These are phyloP conservation scores for Thyridium curvatum DNA, from an alignment of 2,329 filamentous ascomycete genomes.

Conservation along the genomic window DNA sequence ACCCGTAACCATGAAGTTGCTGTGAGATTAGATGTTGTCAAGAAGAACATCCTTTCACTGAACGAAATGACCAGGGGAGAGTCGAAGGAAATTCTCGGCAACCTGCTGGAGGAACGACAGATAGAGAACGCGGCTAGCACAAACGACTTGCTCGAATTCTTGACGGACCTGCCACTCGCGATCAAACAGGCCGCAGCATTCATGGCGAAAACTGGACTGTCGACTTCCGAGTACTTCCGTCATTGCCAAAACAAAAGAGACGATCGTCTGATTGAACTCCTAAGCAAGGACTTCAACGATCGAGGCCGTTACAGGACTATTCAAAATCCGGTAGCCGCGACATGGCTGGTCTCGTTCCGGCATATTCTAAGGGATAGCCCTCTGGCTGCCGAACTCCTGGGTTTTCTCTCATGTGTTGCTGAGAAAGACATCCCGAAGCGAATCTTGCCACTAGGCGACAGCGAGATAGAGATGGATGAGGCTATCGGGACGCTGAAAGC, in stretches of 20 bases:
- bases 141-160: not conserved
- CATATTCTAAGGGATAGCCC: conserved; percentile 9
- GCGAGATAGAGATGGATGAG: conserved; percentile 9
- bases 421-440: conserved; percentile 20
- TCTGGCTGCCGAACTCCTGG: conserved; percentile 19
- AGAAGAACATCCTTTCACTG: conserved; percentile 12
- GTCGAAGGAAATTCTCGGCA: conserved; percentile 14
- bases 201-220: conserved; percentile 4
- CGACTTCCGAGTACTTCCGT: conserved; percentile 1
- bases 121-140: not conserved
- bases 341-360: conserved; percentile 12
- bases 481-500: conserved; percentile 17
- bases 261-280: conserved; percentile 3
- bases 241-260: conserved; percentile 5
- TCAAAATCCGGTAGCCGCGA: conserved; percentile 7
- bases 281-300: conserved; percentile 9
- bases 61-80: conserved; percentile 13
- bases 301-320: conserved; percentile 1
- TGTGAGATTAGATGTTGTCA: conserved; percentile 6
- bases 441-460: conserved; percentile 12
- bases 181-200: conserved; percentile 7
- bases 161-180: conserved; percentile 9
- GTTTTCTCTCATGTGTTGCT: conserved; percentile 16
- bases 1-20: conserved; percentile 12
- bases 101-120: conserved; percentile 5